Conservation (phyloP, 352 stramenopile genomes). For the Pilasporangium apinafurcum region DNA sequence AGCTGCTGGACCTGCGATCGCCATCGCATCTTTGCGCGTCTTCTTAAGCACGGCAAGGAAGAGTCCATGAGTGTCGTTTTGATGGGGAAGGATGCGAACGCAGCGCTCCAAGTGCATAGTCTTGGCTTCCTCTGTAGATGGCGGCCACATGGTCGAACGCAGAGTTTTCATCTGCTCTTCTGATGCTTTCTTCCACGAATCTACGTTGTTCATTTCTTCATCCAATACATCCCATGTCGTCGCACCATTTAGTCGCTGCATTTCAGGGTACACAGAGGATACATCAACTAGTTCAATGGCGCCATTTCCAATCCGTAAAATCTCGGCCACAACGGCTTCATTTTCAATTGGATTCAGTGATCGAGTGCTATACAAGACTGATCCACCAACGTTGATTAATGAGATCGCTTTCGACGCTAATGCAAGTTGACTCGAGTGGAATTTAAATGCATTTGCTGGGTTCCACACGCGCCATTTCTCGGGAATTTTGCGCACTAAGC, state of each 20-base stretch:
- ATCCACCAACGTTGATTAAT: slow-evolving; percentile 40
- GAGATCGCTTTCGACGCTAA: slow-evolving; percentile 67
- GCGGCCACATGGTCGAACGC: slow-evolving; percentile 82
- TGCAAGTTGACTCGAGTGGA: slow-evolving; percentile 67
- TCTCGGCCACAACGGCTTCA: slow-evolving; percentile 75
- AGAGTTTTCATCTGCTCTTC: slow-evolving; percentile 48
- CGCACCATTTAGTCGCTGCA: slow-evolving; percentile 35
- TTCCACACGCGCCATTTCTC: slow-evolving; percentile 80
- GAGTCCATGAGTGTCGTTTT: slow-evolving; percentile 97
- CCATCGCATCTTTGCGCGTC: slow-evolving; percentile 11
- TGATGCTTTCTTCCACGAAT: slow-evolving; percentile 41
- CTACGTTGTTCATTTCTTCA: slow-evolving; percentile 27
- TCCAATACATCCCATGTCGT: slow-evolving; percentile 58
- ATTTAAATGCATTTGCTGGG: slow-evolving; percentile 30
- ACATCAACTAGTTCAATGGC: slow-evolving; percentile 62
- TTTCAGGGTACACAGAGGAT: slow-evolving; percentile 17
- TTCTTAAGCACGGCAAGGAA: slow-evolving; percentile 96
- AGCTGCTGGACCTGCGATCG: slow-evolving; percentile 27
- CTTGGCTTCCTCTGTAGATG: slow-evolving; percentile 36
- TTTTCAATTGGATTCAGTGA: slow-evolving; percentile 82
- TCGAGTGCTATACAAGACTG: slow-evolving; percentile 68
- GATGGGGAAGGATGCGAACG: slow-evolving; percentile 93
- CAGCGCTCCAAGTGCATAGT: slow-evolving; percentile 87
- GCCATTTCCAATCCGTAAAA: slow-evolving; percentile 43
- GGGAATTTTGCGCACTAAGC: slow-evolving; percentile 67